phyloP scores from a whole-genome alignment of 2,329 filamentous ascomycete species.

The Clarireedia hainanense region DNA sequence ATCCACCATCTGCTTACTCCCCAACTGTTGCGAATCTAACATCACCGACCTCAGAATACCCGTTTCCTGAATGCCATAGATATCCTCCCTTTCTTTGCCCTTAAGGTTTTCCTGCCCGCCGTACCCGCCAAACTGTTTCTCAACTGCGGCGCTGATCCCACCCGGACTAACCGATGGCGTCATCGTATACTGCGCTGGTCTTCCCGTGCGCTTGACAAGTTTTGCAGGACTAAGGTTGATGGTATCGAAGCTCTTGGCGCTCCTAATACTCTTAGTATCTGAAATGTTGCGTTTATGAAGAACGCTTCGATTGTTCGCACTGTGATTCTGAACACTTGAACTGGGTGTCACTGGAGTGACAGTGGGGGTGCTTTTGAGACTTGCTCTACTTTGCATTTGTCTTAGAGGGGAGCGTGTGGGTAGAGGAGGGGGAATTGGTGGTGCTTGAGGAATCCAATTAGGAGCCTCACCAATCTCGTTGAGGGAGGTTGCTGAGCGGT shows the following conservation, averaged over 20 bases:
- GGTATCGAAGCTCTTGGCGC: conserved; percentile 18
- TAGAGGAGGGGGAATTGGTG: conserved; percentile 17
- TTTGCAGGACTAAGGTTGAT: conserved; percentile 16
- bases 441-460: not conserved
- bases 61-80: conserved; percentile 13
- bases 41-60: conserved; percentile 20
- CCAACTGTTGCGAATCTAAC: conserved; percentile 31
- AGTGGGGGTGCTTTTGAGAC: conserved; percentile 13
- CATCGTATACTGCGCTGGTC: conserved; percentile 5
- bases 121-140: conserved; percentile 27
- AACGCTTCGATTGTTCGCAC: conserved; percentile 14
- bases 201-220: conserved; percentile 17
- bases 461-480: conserved; percentile 11
- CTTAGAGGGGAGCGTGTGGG: conserved; percentile 17
- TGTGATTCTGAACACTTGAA: conserved; percentile 11
- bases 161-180: conserved; percentile 19
- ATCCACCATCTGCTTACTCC: conserved; percentile 47
- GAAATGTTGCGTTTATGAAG: conserved; percentile 22
- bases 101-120: not conserved
- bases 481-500: conserved; percentile 19
- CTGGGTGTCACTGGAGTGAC: conserved; percentile 10
- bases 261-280: conserved; percentile 14
- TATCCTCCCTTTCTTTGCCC: conserved; percentile 10
- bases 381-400: conserved; percentile 17
- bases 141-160: conserved; percentile 20